Conservation (phyloP, 495 filamentous ascomycete species). For the Neurospora sp. region DNA sequence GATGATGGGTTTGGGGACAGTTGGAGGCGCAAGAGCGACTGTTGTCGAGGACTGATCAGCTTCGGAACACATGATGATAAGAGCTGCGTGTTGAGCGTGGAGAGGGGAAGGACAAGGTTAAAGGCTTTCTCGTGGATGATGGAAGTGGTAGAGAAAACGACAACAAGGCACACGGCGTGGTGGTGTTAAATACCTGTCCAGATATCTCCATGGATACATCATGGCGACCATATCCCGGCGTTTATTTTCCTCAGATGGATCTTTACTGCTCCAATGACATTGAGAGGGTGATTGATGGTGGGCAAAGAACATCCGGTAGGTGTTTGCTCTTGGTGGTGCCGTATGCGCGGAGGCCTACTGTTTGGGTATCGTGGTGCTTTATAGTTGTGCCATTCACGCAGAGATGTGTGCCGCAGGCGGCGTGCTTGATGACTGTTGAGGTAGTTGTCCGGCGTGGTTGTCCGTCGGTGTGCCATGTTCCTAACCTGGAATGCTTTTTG, state of each 20-base stretch:
- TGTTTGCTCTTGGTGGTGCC: neutral
- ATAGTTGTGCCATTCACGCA: neutral
- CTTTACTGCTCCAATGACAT: neutral
- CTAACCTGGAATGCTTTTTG: neutral
- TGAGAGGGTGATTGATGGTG: neutral
- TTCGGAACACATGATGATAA: neutral
- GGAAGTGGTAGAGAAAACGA: neutral
- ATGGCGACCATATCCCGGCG: neutral
- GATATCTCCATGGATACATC: neutral
- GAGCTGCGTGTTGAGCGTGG: neutral
- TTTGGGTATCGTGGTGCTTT: neutral
- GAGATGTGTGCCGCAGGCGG: neutral
- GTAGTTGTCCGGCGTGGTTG: neutral
- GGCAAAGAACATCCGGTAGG: neutral
- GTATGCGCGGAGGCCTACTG: neutral
- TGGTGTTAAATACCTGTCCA: neutral
- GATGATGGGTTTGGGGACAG: constrained; percentile 26
- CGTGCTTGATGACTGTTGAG: neutral
- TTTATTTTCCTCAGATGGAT: neutral
- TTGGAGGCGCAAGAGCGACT: too few species aligned
- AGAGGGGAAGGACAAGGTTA: neutral
- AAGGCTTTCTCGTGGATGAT: neutral
- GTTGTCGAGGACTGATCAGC: neutral
- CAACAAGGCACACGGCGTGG: neutral
- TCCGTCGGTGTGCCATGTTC: neutral